These are phyloP conservation scores for Penicillium sp. DNA, from an alignment of 2,329 filamentous ascomycete species.

Conservation along the genomic window DNA sequence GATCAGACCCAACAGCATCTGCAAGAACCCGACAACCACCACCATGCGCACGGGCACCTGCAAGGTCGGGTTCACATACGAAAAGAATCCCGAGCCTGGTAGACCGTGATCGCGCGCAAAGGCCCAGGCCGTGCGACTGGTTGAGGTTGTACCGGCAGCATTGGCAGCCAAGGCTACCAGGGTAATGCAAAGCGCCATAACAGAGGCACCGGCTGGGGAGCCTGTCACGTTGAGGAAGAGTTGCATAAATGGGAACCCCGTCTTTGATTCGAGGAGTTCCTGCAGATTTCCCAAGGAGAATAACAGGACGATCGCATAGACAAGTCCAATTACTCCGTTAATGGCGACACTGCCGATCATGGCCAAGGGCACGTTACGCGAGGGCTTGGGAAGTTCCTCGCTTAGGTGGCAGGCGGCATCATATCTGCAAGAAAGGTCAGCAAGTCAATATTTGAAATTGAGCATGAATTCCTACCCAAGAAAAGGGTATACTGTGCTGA, in stretches of 20 bases:
- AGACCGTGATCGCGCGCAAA: slow-evolving; percentile 55
- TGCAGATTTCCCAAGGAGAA: slow-evolving; percentile 47
- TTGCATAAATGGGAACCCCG: slow-evolving; percentile 48
- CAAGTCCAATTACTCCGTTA: slow-evolving; percentile 50
- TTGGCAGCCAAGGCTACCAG: slow-evolving; percentile 19
- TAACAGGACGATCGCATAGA: slow-evolving; percentile 45
- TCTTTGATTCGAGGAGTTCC: slow-evolving; percentile 40
- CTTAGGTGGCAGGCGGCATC: slow-evolving; percentile 46
- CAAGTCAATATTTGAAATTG: not conserved
- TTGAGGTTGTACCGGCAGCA: slow-evolving; percentile 19
- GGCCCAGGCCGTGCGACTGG: slow-evolving; percentile 42
- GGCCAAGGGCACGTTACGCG: slow-evolving; percentile 32
- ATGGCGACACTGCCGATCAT: slow-evolving; percentile 37
- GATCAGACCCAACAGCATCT: slow-evolving; percentile 48
- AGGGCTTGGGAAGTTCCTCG: slow-evolving; percentile 34
- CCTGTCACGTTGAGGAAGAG: slow-evolving; percentile 30
- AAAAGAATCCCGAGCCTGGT: slow-evolving; percentile 45
- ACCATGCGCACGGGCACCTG: slow-evolving; percentile 51
- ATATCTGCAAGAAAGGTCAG: slow-evolving; percentile 17
- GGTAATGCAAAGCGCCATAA: slow-evolving; percentile 15
- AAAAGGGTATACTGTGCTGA: slow-evolving; percentile 22
- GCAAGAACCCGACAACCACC: slow-evolving; percentile 44
- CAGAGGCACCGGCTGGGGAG: slow-evolving; percentile 13
- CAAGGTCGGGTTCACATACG: slow-evolving; percentile 40
- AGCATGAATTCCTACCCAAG: slow-evolving; percentile 9